Base-by-base conservation (phyloP, 257 asterid genomes). In the Nyctanthes arbortristis region DNA sequence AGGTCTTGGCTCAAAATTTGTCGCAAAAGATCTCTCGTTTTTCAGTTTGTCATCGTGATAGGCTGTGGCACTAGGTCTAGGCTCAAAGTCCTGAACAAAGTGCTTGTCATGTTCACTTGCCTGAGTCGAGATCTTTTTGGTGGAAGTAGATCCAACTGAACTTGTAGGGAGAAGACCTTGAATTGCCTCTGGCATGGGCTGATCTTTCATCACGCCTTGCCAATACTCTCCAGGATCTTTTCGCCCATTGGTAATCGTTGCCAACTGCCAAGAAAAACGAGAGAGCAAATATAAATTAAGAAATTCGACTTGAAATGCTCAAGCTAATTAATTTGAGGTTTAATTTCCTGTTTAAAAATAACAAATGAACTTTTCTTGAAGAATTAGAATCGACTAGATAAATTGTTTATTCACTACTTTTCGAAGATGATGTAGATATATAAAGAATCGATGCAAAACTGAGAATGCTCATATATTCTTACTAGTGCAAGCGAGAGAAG, bases 401-500 rank as follows among this genome's bases (percentile, higher is more conserved):
- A 45, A 47, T 47, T 4, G 3, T 47, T 47, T 47, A n/a, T 18
- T n/a, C 9, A 49, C 25, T 20, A 20, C 57, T 49, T 13, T 20
- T 49, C 9, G 25, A 4, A 18, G 10, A 43, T 45, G 12, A 25
- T 14, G 24, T 33, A n/a, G 20, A 4, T 56, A 31, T n/a, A 14
- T 4, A 12, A 1, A 39, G 29, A 1, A 8, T 25, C 11, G 1
- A 7, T 1, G 33, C 16, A 18, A 22, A 18, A 56, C 16, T 29
- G 30, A 14, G 24, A 6, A 12, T 37, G 49, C 12, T 28, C n/a
- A 31, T 24, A 40, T n/a, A n/a, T n/a, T n/a, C 80, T 74, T 72
- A 83, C 85, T 75, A 80, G 9, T n/a, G 79, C 69, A 58, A 83
- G 77, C 22, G 60, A 77, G 76, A 83, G 47, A 69, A 80, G 12